Base-by-base conservation (phyloP, 345 rosid genomes). In the Raphanus raphanistrum region DNA sequence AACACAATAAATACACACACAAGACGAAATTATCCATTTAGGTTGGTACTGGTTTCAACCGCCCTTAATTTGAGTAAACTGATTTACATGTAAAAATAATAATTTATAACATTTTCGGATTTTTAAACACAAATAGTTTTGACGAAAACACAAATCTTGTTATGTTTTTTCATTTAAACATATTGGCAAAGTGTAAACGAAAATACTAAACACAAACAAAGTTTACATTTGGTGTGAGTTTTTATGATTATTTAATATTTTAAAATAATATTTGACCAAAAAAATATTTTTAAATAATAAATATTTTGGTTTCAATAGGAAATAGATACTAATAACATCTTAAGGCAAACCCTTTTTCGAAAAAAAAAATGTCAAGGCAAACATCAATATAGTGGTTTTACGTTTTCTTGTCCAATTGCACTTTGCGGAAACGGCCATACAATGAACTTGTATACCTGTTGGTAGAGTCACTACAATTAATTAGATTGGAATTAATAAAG, bases 401-500 rank as follows among this genome's bases (percentile, higher is more conserved):
- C 98, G 93, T 92, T 79, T 90, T 90, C 80, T 94, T 94, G 83
- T 90, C 97, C 73, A 78, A 10, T 65, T 3, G 92, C 90, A 78
- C 98, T 74, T 94, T 89, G 63, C 98, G 84, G 38, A 94, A 94
- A 48, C 94, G 98, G 59, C 98, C 98, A 62, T 94, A 94, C 54
- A 92, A 90, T 36, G 98, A 87, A 85, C 98, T 94, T 5, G 98
- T 92, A 62, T 89, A 92, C 85, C 98, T 92, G 85, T 86, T 48
- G 11, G 63, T 59, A 55, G 43, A 35, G 43, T 71, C 4, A 25
- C 0, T 3, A 31, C 5, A 41, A 71, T 25, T 41, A 16, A 10
- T 57, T 17, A 71, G 62, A 6, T 16, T 57, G 8, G 36, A 81
- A 5, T 35, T 59, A 12, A 26, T 21, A 29, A 5, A 61, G n/a